Evolutionary conservation across 257 asterid genomes (phyloP).

Genomic region (Fraxinus anomala): DNA sequence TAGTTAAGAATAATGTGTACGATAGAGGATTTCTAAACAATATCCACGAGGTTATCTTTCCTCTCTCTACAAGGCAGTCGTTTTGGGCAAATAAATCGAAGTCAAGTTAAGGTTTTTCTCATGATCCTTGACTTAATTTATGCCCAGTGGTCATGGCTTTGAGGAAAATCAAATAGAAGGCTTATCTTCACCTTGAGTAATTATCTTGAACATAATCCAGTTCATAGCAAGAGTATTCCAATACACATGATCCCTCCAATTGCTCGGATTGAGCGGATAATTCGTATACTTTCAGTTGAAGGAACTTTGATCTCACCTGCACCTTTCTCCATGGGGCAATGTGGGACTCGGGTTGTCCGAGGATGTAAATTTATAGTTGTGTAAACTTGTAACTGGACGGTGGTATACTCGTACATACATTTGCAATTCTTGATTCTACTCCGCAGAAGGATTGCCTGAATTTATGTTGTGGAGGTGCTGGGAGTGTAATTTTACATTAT

Average conservation of each 20-base stretch:
- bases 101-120: constrained; percentile 44
- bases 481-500: neutral
- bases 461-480: neutral
- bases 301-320: neutral
- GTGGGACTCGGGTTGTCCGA: neutral
- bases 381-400: neutral
- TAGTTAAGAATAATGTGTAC: constrained; percentile 67
- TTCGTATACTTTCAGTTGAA: neutral
- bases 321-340: neutral
- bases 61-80: constrained; percentile 71
- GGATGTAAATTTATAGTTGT: neutral
- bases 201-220: neutral
- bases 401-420: neutral
- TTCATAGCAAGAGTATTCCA: neutral
- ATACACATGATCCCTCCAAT: neutral
- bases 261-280: neutral
- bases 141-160: constrained; percentile 18
- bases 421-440: neutral
- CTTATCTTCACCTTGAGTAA: neutral
- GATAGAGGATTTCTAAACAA: constrained; percentile 70
- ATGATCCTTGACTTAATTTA: constrained; percentile 22
- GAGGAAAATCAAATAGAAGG: constrained; percentile 16
- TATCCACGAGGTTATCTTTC: constrained; percentile 59
- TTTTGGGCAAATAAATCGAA: constrained; percentile 59
- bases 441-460: too few species aligned